These are phyloP conservation scores for Aspergillus carbonarius DNA, from an alignment of 2,329 filamentous ascomycete genomes.

Conservation along the genomic window DNA sequence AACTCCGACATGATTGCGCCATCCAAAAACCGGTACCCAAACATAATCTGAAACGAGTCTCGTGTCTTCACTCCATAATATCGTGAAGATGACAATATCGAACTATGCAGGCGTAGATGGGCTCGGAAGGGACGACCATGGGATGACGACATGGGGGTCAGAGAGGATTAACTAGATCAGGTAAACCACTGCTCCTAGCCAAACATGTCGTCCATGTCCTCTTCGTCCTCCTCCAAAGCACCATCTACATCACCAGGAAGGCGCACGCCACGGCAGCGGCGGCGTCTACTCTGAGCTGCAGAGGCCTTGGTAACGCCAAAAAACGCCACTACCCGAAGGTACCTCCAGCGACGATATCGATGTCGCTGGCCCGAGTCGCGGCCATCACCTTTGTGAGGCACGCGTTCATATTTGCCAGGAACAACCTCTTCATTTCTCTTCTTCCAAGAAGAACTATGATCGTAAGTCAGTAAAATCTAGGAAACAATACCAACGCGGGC, in stretches of 20 bases:
- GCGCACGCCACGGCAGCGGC: conserved; percentile 27
- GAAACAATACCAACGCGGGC: too few relatives aligned
- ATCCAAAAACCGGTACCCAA: conserved; percentile 18
- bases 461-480: conserved; percentile 8
- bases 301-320: conserved; percentile 46
- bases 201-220: conserved; percentile 53
- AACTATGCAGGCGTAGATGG: conserved; percentile 5
- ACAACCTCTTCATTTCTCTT: conserved; percentile 70
- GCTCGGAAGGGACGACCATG: conserved; percentile 14
- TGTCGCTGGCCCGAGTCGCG: conserved; percentile 38
- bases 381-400: conserved; percentile 36
- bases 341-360: conserved; percentile 31
- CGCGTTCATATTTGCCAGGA: conserved; percentile 42
- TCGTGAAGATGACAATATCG: conserved; percentile 10
- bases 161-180: neutral
- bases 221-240: conserved; percentile 50
- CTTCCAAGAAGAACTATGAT: conserved; percentile 87
- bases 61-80: conserved; percentile 9
- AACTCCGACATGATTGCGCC: conserved; percentile 21
- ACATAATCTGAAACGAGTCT: conserved; percentile 7
- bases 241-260: conserved; percentile 57
- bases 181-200: conserved; percentile 16
- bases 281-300: conserved; percentile 29
- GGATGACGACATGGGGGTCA: conserved; percentile 15
- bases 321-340: conserved; percentile 39